A percentile compares a stretch with the other conserved stretches of the same genome.
phyloP scores from a whole-genome alignment of 1,284 basidiomycete species.

The Sphagnurus paluster region DNA sequence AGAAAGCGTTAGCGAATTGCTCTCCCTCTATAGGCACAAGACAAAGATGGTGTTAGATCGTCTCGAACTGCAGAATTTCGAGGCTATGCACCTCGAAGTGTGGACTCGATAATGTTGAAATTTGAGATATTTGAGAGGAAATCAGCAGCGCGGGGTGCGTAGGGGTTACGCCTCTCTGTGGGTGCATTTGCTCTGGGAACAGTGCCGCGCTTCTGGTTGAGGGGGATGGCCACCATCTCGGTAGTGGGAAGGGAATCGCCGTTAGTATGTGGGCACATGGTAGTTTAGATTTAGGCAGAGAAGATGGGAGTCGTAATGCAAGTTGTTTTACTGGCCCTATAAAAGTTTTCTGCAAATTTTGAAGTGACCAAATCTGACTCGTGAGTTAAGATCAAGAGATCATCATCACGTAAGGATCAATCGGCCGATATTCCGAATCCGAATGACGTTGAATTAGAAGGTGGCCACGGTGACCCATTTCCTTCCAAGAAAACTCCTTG shows the following conservation, averaged over 20 bases:
- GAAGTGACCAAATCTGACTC: slow-evolving; percentile 16
- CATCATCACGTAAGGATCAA: slow-evolving; percentile 9
- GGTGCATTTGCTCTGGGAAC: slow-evolving; percentile 27
- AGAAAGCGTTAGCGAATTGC: slow-evolving; percentile 99
- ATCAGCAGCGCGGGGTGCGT: slow-evolving; percentile 86
- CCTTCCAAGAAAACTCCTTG: neutral
- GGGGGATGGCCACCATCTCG: slow-evolving; percentile 71
- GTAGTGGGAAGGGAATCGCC: slow-evolving; percentile 46
- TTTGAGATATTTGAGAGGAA: slow-evolving; percentile 91
- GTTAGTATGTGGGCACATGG: slow-evolving; percentile 71
- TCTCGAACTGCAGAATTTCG: slow-evolving; percentile 1
- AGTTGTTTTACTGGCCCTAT: slow-evolving; percentile 10
- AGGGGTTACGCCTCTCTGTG: slow-evolving; percentile 68
- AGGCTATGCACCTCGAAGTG: slow-evolving; percentile 71
- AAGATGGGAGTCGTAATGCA: slow-evolving; percentile 6
- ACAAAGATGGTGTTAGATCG: slow-evolving; percentile 12
- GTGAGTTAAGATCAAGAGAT: neutral
- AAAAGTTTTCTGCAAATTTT: slow-evolving; percentile 20
- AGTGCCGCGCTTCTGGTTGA: slow-evolving; percentile 45
- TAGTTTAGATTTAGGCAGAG: slow-evolving; percentile 18
- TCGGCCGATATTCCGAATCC: slow-evolving; percentile 11
- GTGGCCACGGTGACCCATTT: neutral
- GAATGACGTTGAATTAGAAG: neutral
- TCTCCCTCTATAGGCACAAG: slow-evolving; percentile 77
- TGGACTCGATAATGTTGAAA: slow-evolving; percentile 97